A percentile compares a stretch with the other conserved stretches of the same genome.
These are phyloP conservation scores for Candida orba DNA, from an alignment of 805 yeast species.

Conservation along the genomic window DNA sequence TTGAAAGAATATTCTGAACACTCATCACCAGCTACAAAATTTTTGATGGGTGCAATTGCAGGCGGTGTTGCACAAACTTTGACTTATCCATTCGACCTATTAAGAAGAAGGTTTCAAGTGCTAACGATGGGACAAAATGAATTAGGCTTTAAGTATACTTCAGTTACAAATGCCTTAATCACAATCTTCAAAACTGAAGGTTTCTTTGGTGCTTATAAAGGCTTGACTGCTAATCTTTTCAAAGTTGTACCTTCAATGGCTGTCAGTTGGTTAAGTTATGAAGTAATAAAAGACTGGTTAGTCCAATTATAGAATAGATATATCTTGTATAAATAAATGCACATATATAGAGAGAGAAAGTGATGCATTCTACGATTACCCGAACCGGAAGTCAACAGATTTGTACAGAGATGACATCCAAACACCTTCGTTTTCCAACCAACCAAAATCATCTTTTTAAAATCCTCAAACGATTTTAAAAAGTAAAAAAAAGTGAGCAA, in stretches of 20 bases:
- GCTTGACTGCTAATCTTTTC: constrained; percentile 72
- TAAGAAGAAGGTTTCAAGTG: constrained; percentile 88
- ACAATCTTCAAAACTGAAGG: constrained; percentile 75
- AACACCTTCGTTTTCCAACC: constrained; percentile 6
- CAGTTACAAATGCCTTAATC: constrained; percentile 65
- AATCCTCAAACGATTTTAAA: neutral
- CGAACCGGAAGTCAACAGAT: constrained; percentile 3
- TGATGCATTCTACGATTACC: neutral
- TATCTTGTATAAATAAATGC: neutral
- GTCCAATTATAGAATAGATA: constrained; percentile 6
- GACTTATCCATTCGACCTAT: constrained; percentile 86
- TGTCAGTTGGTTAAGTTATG: constrained; percentile 85
- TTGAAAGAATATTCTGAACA: constrained; percentile 50
- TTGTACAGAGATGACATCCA: neutral
- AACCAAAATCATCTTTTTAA: constrained; percentile 11
- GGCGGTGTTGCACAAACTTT: constrained; percentile 88
- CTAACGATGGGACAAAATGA: constrained; percentile 69
- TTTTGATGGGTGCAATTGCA: constrained; percentile 75
- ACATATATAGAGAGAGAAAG: neutral
- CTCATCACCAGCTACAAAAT: constrained; percentile 43
- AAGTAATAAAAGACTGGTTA: constrained; percentile 49
- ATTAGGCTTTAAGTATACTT: constrained; percentile 75
- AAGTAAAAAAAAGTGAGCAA: neutral
- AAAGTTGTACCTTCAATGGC: constrained; percentile 96
- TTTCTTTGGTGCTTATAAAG: constrained; percentile 60